phyloP scores from a whole-genome alignment of 2,329 filamentous ascomycete species.

The Beauveria sp. region DNA sequence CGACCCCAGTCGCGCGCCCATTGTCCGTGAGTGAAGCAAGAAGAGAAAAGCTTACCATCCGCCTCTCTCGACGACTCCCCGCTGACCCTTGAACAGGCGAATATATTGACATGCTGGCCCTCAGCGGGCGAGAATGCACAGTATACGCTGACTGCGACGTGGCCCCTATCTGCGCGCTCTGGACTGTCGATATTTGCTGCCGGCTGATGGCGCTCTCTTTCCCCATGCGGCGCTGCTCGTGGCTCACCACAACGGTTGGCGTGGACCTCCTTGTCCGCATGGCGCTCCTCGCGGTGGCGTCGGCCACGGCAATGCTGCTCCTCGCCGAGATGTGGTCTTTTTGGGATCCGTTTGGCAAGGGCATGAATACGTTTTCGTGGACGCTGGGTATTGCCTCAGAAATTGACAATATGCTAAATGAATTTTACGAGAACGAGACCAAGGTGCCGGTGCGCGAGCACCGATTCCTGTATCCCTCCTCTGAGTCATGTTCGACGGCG shows the following conservation, averaged over 20 bases:
- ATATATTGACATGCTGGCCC: slow-evolving; percentile 19
- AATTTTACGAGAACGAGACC: slow-evolving; percentile 19
- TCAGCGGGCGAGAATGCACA: slow-evolving; percentile 16
- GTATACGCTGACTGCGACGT: slow-evolving; percentile 16
- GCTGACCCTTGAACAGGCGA: slow-evolving; percentile 14
- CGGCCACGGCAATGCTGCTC: slow-evolving; percentile 15
- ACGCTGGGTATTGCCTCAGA: slow-evolving; percentile 22
- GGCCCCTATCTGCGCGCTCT: slow-evolving; percentile 15
- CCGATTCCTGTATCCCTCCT: neutral
- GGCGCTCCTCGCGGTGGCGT: slow-evolving; percentile 6
- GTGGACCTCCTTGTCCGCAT: neutral
- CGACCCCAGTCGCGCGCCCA: slow-evolving; percentile 14
- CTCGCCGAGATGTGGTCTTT: slow-evolving; percentile 19
- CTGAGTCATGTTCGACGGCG: neutral
- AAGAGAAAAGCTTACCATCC: no score
- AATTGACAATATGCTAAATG: slow-evolving; percentile 21
- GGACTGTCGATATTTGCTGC: slow-evolving; percentile 11
- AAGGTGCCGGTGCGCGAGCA: neutral
- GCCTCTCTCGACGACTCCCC: no score
- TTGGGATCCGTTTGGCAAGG: slow-evolving; percentile 20
- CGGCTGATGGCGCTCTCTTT: slow-evolving; percentile 12
- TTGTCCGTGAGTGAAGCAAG: slow-evolving; percentile 17
- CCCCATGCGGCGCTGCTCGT: slow-evolving; percentile 17
- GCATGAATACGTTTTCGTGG: slow-evolving; percentile 19
- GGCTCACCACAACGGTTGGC: slow-evolving; percentile 10